Evolutionary conservation across 352 stramenopile genomes (phyloP), one percentile per base, ranked within the genome.

Genomic region (Pythium apleroticum): DNA sequence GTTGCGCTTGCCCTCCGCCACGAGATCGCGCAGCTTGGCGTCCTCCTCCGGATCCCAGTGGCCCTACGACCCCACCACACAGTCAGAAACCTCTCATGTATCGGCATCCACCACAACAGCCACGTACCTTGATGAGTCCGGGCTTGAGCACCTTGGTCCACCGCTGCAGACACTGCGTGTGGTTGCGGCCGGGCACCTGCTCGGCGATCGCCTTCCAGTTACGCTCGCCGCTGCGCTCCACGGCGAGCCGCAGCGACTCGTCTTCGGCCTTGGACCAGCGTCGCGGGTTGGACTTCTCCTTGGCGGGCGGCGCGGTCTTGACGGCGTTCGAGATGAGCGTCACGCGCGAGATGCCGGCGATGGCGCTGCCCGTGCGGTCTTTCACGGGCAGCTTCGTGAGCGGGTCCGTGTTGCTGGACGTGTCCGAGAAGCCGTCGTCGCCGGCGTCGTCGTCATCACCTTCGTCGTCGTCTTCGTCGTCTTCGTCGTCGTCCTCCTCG

Each of bases 81-180:
- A 63, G 11, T 27, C 14, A 53, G 24, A 20, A 55, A 74, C 22
- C 19, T 19, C 20, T 24, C 22, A 19, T 28, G n/a, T 33, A 33
- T n/a, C n/a, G n/a, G n/a, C n/a, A n/a, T n/a, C 19, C 19, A 66
- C 28, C 25, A 22, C 41, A 35, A 22, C 39, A 31, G 25, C 67
- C 17, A 70, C 22, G 9, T 83, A 93, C 90, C 76, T 97, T 98
- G 53, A 96, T 96, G 43, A 98, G 80, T 1, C 91, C 91, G n/a
- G 91, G 90, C 57, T 95, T 95, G 14, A 98, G 77, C 57, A 98
- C 91, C 77, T 98, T 98, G 3, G 88, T 97, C 92, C 92, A 98
- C 19, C 92, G 82, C 65, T 98, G 92, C 52, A 98, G 65, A 71
- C 91, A 98, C 74, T 98, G 92, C 50, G 90, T 96, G 69, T 98